Percentiles rank a stretch among this genome's conserved stretches.
phyloP scores from a whole-genome alignment of 2,329 filamentous ascomycete genomes.

The Fusarium sp. region DNA sequence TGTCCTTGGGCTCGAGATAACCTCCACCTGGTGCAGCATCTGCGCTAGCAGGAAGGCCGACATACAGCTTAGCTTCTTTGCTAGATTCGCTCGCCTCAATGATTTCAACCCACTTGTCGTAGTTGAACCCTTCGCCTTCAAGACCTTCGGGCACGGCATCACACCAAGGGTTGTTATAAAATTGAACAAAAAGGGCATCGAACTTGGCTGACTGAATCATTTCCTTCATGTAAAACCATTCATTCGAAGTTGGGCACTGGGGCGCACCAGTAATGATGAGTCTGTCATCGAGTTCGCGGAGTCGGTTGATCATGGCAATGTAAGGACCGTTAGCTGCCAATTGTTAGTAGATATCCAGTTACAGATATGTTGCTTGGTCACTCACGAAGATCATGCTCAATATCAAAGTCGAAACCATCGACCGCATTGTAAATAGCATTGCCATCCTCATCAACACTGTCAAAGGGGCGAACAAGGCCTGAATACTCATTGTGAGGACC shows the following conservation, averaged over 20 bases:
- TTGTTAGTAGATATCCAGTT: not conserved
- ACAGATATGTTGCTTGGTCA: not conserved
- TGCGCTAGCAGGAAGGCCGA: constrained; percentile 55
- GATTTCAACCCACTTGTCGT: constrained; percentile 54
- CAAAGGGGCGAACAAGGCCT: constrained; percentile 54
- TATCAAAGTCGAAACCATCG: constrained; percentile 58
- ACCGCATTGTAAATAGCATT: constrained; percentile 45
- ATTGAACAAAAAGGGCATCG: constrained; percentile 59
- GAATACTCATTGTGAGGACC: constrained; percentile 50
- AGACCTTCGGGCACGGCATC: constrained; percentile 47
- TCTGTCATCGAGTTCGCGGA: constrained; percentile 48
- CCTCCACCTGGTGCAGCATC: constrained; percentile 43
- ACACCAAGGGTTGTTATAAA: constrained; percentile 60
- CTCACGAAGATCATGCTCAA: constrained; percentile 52
- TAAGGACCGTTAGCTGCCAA: constrained; percentile 50
- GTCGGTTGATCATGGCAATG: constrained; percentile 52
- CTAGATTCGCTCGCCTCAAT: constrained; percentile 50
- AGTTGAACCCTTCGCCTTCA: constrained; percentile 54
- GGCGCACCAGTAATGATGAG: constrained; percentile 58
- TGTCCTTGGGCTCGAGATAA: constrained; percentile 50
- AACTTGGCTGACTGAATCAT: constrained; percentile 56
- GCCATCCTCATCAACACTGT: constrained; percentile 38
- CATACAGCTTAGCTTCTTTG: constrained; percentile 57
- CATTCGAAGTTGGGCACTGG: constrained; percentile 53
- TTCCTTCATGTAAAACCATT: constrained; percentile 49